Conservation (phyloP, 1,284 basidiomycete species). For the Cutaneotrichosporon sp. region DNA sequence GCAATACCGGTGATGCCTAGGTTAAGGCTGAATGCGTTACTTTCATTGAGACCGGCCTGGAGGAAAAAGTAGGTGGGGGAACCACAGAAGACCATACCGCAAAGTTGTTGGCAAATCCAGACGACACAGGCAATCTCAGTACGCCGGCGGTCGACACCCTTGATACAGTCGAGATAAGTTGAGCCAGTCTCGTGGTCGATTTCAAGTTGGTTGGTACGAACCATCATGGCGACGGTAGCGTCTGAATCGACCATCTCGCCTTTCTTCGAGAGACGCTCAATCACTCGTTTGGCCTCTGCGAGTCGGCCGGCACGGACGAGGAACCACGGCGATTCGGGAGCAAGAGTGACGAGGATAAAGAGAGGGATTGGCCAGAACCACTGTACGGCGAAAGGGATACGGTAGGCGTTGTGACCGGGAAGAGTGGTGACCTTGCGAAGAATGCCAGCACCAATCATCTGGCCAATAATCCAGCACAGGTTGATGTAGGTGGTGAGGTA, state of each 20-base stretch:
- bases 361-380: slow-evolving; percentile 51
- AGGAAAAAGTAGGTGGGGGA: slow-evolving; percentile 33
- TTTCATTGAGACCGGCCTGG: slow-evolving; percentile 21
- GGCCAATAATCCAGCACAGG: slow-evolving; percentile 57
- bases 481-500: slow-evolving; percentile 52
- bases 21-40: slow-evolving; percentile 36
- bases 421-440: slow-evolving; percentile 32
- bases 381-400: slow-evolving; percentile 51
- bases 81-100: slow-evolving; percentile 29
- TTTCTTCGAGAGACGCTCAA: slow-evolving; percentile 27
- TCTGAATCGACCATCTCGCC: slow-evolving; percentile 30
- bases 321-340: slow-evolving; percentile 39
- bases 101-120: slow-evolving; percentile 29
- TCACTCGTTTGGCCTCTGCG: slow-evolving; percentile 27
- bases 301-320: slow-evolving; percentile 34
- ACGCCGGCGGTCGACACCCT: slow-evolving; percentile 28
- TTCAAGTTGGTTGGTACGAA: slow-evolving; percentile 40
- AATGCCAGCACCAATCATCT: slow-evolving; percentile 24
- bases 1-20: slow-evolving; percentile 50
- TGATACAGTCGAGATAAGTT: slow-evolving; percentile 40
- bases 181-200: slow-evolving; percentile 26
- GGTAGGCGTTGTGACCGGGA: slow-evolving; percentile 19
- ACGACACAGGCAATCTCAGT: slow-evolving; percentile 23
- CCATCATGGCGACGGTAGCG: slow-evolving; percentile 39
- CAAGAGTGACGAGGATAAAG: slow-evolving; percentile 28